Percentiles rank a stretch among this genome's conserved stretches.
Evolutionary conservation across 23 red algal species (phyloP).

Genomic region (Gracilaria domingensis): DNA sequence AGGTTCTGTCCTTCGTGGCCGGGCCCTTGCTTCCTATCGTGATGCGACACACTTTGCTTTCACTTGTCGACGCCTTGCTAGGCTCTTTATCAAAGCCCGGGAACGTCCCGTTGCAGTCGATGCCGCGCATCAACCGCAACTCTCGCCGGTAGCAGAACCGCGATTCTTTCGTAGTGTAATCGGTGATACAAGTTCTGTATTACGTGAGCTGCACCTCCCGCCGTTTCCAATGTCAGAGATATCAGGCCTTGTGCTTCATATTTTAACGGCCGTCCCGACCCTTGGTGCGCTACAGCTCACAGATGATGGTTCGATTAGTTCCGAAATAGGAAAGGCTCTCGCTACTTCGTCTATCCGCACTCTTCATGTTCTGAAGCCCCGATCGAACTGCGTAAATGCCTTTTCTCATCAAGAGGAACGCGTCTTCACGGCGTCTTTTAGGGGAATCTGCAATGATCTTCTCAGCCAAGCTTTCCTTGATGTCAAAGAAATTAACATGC

Average conservation of each 20-base stretch:
- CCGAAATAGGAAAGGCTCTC: not conserved
- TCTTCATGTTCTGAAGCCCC: not conserved
- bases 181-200: constrained; percentile 13
- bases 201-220: constrained; percentile 16
- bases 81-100: not conserved
- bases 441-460: not conserved
- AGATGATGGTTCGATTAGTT: constrained; percentile 20
- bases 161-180: constrained; percentile 25
- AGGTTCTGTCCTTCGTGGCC: constrained; percentile 10
- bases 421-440: constrained; percentile 15
- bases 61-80: constrained; percentile 19
- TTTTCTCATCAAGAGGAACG: not conserved
- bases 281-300: constrained; percentile 14
- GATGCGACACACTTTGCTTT: constrained; percentile 29
- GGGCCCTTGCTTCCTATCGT: constrained; percentile 24
- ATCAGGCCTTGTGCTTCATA: constrained; percentile 1
- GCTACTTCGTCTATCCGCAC: not conserved
- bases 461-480: not conserved
- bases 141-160: constrained; percentile 12
- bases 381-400: not conserved
- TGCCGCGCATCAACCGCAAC: not conserved
- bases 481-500: too few species aligned
- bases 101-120: constrained; percentile 4
- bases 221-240: constrained; percentile 1
- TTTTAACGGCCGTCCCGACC: not conserved